Percentiles rank a stretch among this genome's conserved stretches.
Conservation (phyloP, 2,329 filamentous ascomycete species). For the Cladosporium sp. region DNA sequence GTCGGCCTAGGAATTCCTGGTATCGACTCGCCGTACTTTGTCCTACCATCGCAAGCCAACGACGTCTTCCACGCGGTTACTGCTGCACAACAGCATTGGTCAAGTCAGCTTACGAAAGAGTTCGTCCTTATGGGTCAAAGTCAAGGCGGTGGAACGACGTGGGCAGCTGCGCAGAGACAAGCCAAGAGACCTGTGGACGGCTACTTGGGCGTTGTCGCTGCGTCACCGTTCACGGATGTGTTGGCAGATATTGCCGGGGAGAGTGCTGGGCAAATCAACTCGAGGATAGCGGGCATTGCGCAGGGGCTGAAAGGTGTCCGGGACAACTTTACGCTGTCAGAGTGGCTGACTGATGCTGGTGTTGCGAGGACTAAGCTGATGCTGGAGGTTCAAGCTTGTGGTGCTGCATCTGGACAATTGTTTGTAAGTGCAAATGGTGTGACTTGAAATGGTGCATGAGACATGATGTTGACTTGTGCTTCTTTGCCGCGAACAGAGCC, state of each 20-base stretch:
- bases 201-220: conserved; percentile 37
- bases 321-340: conserved; percentile 24
- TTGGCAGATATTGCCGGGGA: conserved; percentile 26
- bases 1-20: conserved; percentile 21
- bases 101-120: conserved; percentile 28
- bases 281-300: conserved; percentile 18
- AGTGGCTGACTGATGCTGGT: conserved; percentile 27
- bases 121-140: conserved; percentile 48
- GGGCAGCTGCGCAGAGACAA: conserved; percentile 35
- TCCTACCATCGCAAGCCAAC: conserved; percentile 35
- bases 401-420: conserved; percentile 14
- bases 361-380: conserved; percentile 20
- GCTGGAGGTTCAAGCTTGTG: conserved; percentile 20
- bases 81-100: conserved; percentile 43
- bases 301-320: conserved; percentile 24
- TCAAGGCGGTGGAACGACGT: conserved; percentile 45
- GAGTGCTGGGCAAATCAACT: conserved; percentile 14
- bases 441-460: too few relatives aligned
- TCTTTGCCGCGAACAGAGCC: background rate
- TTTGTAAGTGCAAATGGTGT: background rate
- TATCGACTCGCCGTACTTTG: conserved; percentile 35
- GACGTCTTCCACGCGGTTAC: conserved; percentile 43
- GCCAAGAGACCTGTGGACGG: conserved; percentile 26
- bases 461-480: too few relatives aligned
- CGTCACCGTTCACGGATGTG: conserved; percentile 22